phyloP scores from a whole-genome alignment of 306 rosid species.

The Medicago ruthenica region DNA sequence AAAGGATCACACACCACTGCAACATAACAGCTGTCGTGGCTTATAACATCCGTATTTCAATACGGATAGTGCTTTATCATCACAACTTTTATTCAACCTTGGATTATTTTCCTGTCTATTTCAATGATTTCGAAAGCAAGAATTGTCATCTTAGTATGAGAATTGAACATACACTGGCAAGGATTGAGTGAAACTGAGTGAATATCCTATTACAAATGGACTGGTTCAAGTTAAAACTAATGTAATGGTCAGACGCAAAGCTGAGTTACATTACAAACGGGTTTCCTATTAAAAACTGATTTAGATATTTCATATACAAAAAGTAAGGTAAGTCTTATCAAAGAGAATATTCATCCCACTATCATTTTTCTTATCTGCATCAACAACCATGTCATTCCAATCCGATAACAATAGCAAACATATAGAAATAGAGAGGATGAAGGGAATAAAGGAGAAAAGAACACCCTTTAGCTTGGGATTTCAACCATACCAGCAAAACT shows the following conservation, averaged over 20 bases:
- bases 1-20: neutral
- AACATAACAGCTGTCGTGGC: neutral
- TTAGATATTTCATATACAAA: neutral
- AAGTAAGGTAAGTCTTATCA: neutral
- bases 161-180: neutral
- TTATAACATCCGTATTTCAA: neutral
- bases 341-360: neutral
- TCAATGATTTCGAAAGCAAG: neutral
- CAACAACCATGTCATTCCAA: neutral
- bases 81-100: neutral
- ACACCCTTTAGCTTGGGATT: no score
- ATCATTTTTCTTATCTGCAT: no score
- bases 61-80: neutral
- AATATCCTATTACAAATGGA: neutral
- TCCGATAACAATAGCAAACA: no score
- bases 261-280: neutral
- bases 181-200: neutral
- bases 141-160: neutral
- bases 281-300: neutral
- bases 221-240: neutral
- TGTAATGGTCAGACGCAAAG: neutral
- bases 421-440: no score
- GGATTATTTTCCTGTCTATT: neutral
- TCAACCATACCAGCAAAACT: no score
- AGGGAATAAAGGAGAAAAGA: no score